Percentiles rank a stretch among this genome's conserved stretches.
phyloP scores from a whole-genome alignment of 139 green algal genomes.

The Pseudopediastrum boryanum region DNA sequence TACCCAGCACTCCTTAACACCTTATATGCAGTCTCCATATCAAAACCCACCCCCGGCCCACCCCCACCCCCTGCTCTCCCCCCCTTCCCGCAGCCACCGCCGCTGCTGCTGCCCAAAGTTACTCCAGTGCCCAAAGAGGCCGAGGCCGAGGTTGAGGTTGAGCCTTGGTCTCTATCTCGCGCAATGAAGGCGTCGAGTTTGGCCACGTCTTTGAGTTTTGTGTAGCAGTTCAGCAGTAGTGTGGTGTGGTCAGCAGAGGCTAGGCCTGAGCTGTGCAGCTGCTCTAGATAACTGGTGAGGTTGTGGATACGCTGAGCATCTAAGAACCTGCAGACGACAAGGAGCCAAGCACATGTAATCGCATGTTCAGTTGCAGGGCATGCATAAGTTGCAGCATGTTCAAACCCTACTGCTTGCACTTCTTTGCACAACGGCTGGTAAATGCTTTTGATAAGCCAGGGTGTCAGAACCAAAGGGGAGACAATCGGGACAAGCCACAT shows the following conservation, averaged over 20 bases:
- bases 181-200: slow-evolving; percentile 86
- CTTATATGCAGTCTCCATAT: slow-evolving; percentile 87
- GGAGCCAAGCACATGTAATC: background rate
- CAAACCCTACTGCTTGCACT: too few species aligned
- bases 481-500: too few species aligned
- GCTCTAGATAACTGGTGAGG: slow-evolving; percentile 91
- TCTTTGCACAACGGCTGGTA: too few species aligned
- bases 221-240: slow-evolving; percentile 96
- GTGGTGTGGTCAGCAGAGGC: slow-evolving; percentile 92
- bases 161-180: too few species aligned
- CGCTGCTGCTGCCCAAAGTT: slow-evolving; percentile 35
- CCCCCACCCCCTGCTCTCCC: background rate
- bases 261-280: slow-evolving; percentile 78
- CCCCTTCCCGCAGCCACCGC: background rate
- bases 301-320: slow-evolving; percentile 90
- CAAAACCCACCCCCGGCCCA: slow-evolving; percentile 63
- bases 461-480: too few species aligned
- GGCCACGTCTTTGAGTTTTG: slow-evolving; percentile 80
- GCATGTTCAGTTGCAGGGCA: too few species aligned
- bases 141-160: too few species aligned
- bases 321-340: slow-evolving; percentile 77
- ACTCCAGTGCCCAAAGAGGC: too few species aligned
- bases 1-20: slow-evolving; percentile 89
- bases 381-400: too few species aligned
- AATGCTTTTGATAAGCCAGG: too few species aligned